Percentiles rank a stretch among this genome's conserved stretches.
Conservation (phyloP, 805 yeast genomes). For the Nakazawaea holstii region DNA sequence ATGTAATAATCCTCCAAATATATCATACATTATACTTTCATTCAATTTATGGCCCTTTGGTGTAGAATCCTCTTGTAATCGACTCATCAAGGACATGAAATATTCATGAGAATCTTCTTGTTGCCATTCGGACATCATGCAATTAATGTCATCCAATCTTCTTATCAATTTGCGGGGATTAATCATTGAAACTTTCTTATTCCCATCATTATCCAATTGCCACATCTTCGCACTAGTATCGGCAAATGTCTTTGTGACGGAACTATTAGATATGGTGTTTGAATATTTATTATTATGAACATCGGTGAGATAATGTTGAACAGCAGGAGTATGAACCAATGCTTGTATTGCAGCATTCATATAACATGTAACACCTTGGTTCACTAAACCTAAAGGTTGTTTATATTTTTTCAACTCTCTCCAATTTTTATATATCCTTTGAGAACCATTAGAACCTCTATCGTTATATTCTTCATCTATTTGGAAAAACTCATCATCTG, state of each 20-base stretch:
- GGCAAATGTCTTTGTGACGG: constrained; percentile 64
- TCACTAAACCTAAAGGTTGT: constrained; percentile 71
- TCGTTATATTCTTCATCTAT: constrained; percentile 55
- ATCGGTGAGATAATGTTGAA: constrained; percentile 75
- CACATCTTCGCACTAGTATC: constrained; percentile 68
- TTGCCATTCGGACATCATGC: constrained; percentile 96
- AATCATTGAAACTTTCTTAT: constrained; percentile 39
- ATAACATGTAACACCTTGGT: constrained; percentile 95
- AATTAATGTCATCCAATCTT: constrained; percentile 76
- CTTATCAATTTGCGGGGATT: constrained; percentile 73
- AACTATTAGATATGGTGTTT: constrained; percentile 39
- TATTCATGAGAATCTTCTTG: constrained; percentile 98
- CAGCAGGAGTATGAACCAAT: constrained; percentile 84
- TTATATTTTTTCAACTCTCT: constrained; percentile 38
- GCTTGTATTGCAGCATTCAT: constrained; percentile 95
- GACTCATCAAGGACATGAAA: constrained; percentile 83
- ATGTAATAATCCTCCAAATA: constrained; percentile 85
- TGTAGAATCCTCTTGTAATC: constrained; percentile 87
- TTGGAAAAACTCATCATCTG: constrained; percentile 43
- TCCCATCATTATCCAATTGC: constrained; percentile 40
- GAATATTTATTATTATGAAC: constrained; percentile 50
- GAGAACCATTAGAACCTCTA: constrained; percentile 56
- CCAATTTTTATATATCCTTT: constrained; percentile 70
- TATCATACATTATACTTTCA: constrained; percentile 79
- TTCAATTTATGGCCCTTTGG: constrained; percentile 86